Evolutionary conservation across 371 early-diverging fungal species (phyloP).

Genomic region (Mucor sp.): DNA sequence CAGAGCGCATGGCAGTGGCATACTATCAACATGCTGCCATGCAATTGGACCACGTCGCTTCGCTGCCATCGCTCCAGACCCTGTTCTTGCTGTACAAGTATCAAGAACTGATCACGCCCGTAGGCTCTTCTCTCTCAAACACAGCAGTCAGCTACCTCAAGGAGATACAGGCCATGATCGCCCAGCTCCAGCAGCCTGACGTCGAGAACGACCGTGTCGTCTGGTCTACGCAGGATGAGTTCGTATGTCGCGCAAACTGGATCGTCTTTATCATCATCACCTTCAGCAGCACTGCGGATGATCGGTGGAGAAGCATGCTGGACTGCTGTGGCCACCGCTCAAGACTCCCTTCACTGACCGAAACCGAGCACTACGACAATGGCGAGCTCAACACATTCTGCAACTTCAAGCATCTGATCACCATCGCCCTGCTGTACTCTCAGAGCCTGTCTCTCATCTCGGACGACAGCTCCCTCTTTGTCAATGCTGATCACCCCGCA

Average conservation of each 20-base stretch:
- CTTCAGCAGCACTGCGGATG: constrained; percentile 19
- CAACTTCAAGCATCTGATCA: constrained; percentile 19
- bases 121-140: constrained; percentile 13
- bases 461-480: constrained; percentile 6
- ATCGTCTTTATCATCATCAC: constrained; percentile 18
- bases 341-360: constrained; percentile 15
- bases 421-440: constrained; percentile 10
- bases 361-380: constrained; percentile 25
- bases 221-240: constrained; percentile 17
- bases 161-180: constrained; percentile 14
- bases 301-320: constrained; percentile 8
- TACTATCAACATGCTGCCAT: constrained; percentile 10
- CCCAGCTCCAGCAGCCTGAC: constrained; percentile 3
- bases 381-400: constrained; percentile 14
- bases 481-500: not conserved
- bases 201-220: not conserved
- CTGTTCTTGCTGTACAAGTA: constrained; percentile 31
- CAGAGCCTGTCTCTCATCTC: constrained; percentile 16
- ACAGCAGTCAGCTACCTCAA: constrained; percentile 13
- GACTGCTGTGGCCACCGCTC: not conserved
- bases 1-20: constrained; percentile 12
- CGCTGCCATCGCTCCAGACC: constrained; percentile 13
- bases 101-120: constrained; percentile 24
- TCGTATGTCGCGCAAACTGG: constrained; percentile 22
- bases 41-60: constrained; percentile 5